Evolutionary conservation across 2,329 filamentous ascomycete species (phyloP), one percentile per base, ranked within the genome.

Genomic region (Exophiala calicioides): DNA sequence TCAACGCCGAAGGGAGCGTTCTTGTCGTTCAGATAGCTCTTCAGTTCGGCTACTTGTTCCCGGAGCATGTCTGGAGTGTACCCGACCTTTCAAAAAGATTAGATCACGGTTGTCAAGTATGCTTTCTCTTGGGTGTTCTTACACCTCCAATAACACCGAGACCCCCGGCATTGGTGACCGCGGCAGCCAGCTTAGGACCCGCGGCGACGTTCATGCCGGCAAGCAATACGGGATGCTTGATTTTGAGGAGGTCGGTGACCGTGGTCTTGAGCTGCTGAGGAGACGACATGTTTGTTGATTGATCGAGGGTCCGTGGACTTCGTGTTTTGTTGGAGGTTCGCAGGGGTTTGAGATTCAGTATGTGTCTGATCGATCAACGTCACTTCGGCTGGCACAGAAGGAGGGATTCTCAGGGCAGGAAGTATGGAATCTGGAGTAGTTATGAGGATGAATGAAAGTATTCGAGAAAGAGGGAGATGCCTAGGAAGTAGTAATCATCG

Each of bases 191-290:
- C 79, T 90, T 94, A 45, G 93, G 93, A 39, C 93, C 93, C 50
- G 93, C 93, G 47, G 93, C 93, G 56, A 97, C 93, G 79, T 98
- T 97, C 93, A 98, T 98, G 69, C 93, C 93, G 61, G 93, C 93
- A 54, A 98, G 84, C 64, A 98, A 77, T 66, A 98, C 78, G 49
- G 93, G 93, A 74, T 98, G 93, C 70, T 95, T 88, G 81, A 98
- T 97, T 78, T 89, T 88, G 74, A 98, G 86, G 57, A 97, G 86
- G 80, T 97, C 91, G 61, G 93, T 98, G 63, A 90, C 78, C 59
- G 88, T 84, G 43, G 93, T 98, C 65, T 88, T 88, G 71, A 98
- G 85, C 77, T 88, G 79, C 76, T 93, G 88, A 91, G 69, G 50
- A 18, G 57, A 59, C 19, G 57, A 44, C 55, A 59, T 59, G 13